These are phyloP conservation scores for Candida berthetii DNA, from an alignment of 805 yeast species.

Conservation along the genomic window DNA sequence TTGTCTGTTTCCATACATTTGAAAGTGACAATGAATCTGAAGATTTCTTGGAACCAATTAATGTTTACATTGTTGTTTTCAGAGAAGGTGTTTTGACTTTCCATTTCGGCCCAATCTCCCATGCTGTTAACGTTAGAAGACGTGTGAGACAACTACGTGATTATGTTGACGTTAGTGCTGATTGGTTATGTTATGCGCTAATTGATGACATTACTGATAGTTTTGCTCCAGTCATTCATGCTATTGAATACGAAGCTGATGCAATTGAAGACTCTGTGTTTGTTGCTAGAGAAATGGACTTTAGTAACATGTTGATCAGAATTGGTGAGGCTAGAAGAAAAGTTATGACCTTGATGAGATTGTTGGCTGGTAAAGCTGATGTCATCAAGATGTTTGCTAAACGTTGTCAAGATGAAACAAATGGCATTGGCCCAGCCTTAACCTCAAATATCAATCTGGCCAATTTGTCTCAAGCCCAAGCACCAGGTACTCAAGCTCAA, in stretches of 20 bases:
- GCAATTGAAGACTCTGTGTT: slow-evolving; percentile 80
- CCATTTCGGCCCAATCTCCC: slow-evolving; percentile 63
- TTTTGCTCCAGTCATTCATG: slow-evolving; percentile 75
- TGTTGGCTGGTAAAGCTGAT: slow-evolving; percentile 90
- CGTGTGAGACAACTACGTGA: slow-evolving; percentile 76
- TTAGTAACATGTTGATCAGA: slow-evolving; percentile 67
- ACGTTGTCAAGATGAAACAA: slow-evolving; percentile 72
- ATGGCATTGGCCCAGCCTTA: slow-evolving; percentile 34
- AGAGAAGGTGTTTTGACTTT: slow-evolving; percentile 62
- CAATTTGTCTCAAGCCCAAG: slow-evolving; percentile 15
- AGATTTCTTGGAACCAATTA: slow-evolving; percentile 77
- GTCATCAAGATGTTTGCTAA: slow-evolving; percentile 95
- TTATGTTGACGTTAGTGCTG: slow-evolving; percentile 71
- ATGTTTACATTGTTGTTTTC: slow-evolving; percentile 69
- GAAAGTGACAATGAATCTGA: slow-evolving; percentile 80
- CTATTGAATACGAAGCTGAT: slow-evolving; percentile 75
- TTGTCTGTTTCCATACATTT: slow-evolving; percentile 95
- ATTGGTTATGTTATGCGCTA: slow-evolving; percentile 78
- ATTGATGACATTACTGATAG: slow-evolving; percentile 85
- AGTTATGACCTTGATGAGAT: slow-evolving; percentile 88
- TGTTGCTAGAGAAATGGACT: slow-evolving; percentile 67
- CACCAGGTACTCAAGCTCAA: slow-evolving; percentile 29
- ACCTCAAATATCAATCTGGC: slow-evolving; percentile 33
- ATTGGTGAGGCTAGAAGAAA: slow-evolving; percentile 88
- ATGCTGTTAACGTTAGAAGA: slow-evolving; percentile 74